A percentile compares a stretch with the other conserved stretches of the same genome.
These are phyloP conservation scores for Chenopodium suecicum DNA, from an alignment of 148 eudicot genomes.

Conservation along the genomic window DNA sequence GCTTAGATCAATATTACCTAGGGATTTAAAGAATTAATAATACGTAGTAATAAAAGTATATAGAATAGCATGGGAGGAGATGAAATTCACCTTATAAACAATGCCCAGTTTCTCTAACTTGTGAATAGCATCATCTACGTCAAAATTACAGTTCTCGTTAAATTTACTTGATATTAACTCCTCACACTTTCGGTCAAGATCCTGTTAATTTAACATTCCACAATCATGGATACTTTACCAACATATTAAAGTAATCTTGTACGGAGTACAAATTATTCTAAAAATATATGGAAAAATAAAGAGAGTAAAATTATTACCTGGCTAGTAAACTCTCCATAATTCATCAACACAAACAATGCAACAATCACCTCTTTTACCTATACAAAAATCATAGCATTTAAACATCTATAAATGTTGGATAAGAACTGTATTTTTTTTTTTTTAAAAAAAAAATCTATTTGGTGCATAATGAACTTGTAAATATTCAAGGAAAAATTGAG, in stretches of 20 bases:
- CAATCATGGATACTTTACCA: no score
- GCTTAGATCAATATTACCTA: no score
- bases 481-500: no score
- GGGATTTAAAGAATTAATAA: no score
- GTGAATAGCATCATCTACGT: slow-evolving; percentile 86
- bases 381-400: neutral
- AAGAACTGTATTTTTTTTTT: no score
- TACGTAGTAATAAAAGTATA: no score
- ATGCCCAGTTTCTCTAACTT: slow-evolving; percentile 90
- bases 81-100: slow-evolving; percentile 61
- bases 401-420: no score
- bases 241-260: neutral
- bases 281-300: neutral
- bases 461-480: no score
- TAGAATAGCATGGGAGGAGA: no score
- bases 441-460: no score
- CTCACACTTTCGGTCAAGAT: slow-evolving; percentile 73
- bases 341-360: slow-evolving; percentile 72
- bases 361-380: slow-evolving; percentile 89
- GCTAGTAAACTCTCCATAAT: slow-evolving; percentile 64
- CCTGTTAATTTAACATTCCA: slow-evolving; percentile 36
- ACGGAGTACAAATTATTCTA: neutral
- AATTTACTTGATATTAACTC: slow-evolving; percentile 68
- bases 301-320: slow-evolving; percentile 35
- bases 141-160: slow-evolving; percentile 82